These are phyloP conservation scores for Recurvomyces mirabilis DNA, from an alignment of 495 filamentous ascomycete species.

Conservation along the genomic window DNA sequence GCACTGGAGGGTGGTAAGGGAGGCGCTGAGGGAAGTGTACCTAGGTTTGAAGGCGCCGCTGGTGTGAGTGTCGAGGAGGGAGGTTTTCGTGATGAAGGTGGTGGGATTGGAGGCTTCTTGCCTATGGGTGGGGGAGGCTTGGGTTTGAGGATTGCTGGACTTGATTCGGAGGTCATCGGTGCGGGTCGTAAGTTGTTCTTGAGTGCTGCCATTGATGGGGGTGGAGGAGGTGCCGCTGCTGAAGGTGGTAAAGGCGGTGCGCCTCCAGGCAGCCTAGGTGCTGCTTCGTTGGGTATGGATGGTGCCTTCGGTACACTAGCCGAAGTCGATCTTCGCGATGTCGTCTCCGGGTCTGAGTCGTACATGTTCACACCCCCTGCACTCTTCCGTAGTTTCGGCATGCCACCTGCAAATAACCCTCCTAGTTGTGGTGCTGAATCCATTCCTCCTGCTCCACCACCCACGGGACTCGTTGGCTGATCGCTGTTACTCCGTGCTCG, in stretches of 20 bases:
- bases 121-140: slow-evolving; percentile 35
- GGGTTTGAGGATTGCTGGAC: slow-evolving; percentile 10
- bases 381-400: slow-evolving; percentile 85
- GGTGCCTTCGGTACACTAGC: slow-evolving; percentile 22
- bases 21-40: slow-evolving; percentile 22
- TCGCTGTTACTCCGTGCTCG: slow-evolving; percentile 77
- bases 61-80: slow-evolving; percentile 22
- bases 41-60: too few relatives aligned
- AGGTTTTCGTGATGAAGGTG: slow-evolving; percentile 49
- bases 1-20: slow-evolving; percentile 34
- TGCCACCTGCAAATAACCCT: slow-evolving; percentile 85
- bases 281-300: slow-evolving; percentile 40
- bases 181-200: slow-evolving; percentile 31
- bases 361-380: slow-evolving; percentile 83
- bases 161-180: slow-evolving; percentile 16
- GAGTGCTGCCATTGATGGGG: slow-evolving; percentile 27
- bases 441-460: slow-evolving; percentile 33
- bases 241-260: slow-evolving; percentile 52
- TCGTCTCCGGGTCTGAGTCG: slow-evolving; percentile 62
- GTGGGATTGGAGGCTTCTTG: slow-evolving; percentile 35
- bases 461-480: too few relatives aligned
- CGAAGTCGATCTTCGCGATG: slow-evolving; percentile 1
- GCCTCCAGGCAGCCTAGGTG: slow-evolving; percentile 54
- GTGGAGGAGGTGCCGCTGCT: slow-evolving; percentile 40
- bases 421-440: slow-evolving; percentile 65